Evolutionary conservation across 225 moss, liverwort and hornwort species (phyloP).

Genomic region (Antitrichia curtipendula): DNA sequence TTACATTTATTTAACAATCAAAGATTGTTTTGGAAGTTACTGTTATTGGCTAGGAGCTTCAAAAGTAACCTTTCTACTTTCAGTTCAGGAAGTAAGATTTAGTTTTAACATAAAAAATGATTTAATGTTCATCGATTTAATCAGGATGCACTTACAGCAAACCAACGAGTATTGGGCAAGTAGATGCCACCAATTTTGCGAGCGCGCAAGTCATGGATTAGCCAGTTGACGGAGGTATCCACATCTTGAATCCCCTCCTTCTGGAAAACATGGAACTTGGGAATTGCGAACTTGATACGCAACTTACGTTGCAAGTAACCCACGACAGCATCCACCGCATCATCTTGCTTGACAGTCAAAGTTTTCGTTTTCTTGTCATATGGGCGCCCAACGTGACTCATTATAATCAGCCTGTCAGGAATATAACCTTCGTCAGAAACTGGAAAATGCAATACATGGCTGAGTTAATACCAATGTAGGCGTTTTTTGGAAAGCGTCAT

Average conservation of each 20-base stretch:
- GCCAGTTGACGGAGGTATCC: conserved; percentile 52
- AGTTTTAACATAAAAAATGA: neutral
- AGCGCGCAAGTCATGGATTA: conserved; percentile 39
- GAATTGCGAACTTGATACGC: conserved; percentile 46
- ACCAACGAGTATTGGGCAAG: conserved; percentile 56
- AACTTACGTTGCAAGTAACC: conserved; percentile 50
- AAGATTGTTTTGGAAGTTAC: neutral
- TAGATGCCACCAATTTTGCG: conserved; percentile 54
- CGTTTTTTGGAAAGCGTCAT: neutral
- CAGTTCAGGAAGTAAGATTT: neutral
- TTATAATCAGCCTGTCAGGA: conserved; percentile 35
- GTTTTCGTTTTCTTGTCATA: conserved; percentile 43
- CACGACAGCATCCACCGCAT: conserved; percentile 45
- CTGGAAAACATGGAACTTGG: conserved; percentile 38
- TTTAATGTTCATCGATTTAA: neutral
- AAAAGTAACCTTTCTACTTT: neutral
- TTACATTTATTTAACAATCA: neutral
- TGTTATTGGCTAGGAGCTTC: neutral
- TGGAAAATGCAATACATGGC: neutral
- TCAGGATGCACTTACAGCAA: conserved; percentile 20
- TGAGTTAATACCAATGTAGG: neutral
- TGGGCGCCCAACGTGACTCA: conserved; percentile 49
- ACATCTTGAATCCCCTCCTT: conserved; percentile 41
- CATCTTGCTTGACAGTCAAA: conserved; percentile 34
- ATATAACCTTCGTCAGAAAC: neutral